A percentile compares a stretch with the other conserved stretches of the same genome.
phyloP scores from a whole-genome alignment of 768 basidiomycete species.

The Macrocybe gigantea region DNA sequence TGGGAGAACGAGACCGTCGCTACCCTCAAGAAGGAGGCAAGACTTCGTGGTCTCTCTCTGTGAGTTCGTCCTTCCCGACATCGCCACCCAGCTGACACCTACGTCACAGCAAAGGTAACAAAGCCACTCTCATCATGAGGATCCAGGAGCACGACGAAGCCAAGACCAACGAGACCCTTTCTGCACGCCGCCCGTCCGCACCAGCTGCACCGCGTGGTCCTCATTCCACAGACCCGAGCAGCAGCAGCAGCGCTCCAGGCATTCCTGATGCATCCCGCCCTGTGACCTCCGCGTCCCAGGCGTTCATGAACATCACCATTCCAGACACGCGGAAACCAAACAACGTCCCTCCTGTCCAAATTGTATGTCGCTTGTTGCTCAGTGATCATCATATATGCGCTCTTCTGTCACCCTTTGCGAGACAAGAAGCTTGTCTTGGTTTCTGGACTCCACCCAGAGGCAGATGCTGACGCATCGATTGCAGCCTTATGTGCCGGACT shows the following conservation, averaged over 20 bases:
- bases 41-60: slow-evolving; percentile 49
- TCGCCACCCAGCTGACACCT: neutral
- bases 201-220: slow-evolving; percentile 20
- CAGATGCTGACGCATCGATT: slow-evolving; percentile 3
- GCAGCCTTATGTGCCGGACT: slow-evolving; percentile 30
- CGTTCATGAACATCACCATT: slow-evolving; percentile 44
- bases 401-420: neutral
- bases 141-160: slow-evolving; percentile 45
- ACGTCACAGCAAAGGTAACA: slow-evolving; percentile 48
- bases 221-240: slow-evolving; percentile 14
- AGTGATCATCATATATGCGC: neutral
- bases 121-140: slow-evolving; percentile 47
- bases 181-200: slow-evolving; percentile 16
- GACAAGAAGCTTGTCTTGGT: neutral
- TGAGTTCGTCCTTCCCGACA: slow-evolving; percentile 23
- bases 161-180: slow-evolving; percentile 13
- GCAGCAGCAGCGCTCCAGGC: slow-evolving; percentile 32
- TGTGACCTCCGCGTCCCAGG: slow-evolving; percentile 16
- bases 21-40: slow-evolving; percentile 49
- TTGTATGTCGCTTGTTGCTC: slow-evolving; percentile 39
- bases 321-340: slow-evolving; percentile 47
- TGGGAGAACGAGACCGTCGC: slow-evolving; percentile 49
- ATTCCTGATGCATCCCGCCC: slow-evolving; percentile 31
- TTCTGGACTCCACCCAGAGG: slow-evolving; percentile 43
- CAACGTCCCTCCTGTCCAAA: slow-evolving; percentile 41